Conservation (phyloP, 2,329 filamentous ascomycete genomes). For the Onygena corvina region DNA sequence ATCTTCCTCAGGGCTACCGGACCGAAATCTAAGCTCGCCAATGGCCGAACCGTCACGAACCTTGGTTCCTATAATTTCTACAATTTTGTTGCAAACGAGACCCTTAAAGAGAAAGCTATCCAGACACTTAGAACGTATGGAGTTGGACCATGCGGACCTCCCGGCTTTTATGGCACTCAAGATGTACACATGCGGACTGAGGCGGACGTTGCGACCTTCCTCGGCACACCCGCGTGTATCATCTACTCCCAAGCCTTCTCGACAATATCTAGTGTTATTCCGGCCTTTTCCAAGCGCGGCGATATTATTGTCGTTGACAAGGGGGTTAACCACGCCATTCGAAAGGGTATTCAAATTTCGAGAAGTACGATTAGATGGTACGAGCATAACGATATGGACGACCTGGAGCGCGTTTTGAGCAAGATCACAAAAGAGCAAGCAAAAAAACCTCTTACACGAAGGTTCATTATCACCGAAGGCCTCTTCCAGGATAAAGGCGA, state of each 20-base stretch:
- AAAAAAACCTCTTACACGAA: slow-evolving; percentile 73
- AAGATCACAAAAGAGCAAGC: slow-evolving; percentile 80
- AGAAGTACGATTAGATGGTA: slow-evolving; percentile 88
- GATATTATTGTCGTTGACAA: slow-evolving; percentile 95
- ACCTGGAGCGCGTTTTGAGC: slow-evolving; percentile 73
- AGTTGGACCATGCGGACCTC: slow-evolving; percentile 90
- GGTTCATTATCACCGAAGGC: slow-evolving; percentile 93
- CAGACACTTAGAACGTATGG: slow-evolving; percentile 89
- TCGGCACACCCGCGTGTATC: slow-evolving; percentile 81
- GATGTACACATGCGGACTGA: slow-evolving; percentile 98
- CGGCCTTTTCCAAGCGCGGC: slow-evolving; percentile 89
- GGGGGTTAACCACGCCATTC: slow-evolving; percentile 83
- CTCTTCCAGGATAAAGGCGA: slow-evolving; percentile 87
- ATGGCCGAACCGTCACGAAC: slow-evolving; percentile 82
- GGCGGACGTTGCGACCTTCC: slow-evolving; percentile 76
- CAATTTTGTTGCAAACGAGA: slow-evolving; percentile 88
- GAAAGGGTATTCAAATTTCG: slow-evolving; percentile 87
- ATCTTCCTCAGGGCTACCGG: slow-evolving; percentile 57
- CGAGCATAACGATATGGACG: slow-evolving; percentile 90
- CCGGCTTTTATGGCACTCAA: slow-evolving; percentile 95
- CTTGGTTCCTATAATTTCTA: slow-evolving; percentile 95
- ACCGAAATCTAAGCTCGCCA: slow-evolving; percentile 77
- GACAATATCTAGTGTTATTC: slow-evolving; percentile 93
- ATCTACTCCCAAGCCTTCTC: slow-evolving; percentile 94
- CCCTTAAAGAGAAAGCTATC: slow-evolving; percentile 88